Percentiles rank a stretch among this genome's conserved stretches.
Conservation (phyloP, 768 basidiomycete genomes). For the Collybiopsis confluens region DNA sequence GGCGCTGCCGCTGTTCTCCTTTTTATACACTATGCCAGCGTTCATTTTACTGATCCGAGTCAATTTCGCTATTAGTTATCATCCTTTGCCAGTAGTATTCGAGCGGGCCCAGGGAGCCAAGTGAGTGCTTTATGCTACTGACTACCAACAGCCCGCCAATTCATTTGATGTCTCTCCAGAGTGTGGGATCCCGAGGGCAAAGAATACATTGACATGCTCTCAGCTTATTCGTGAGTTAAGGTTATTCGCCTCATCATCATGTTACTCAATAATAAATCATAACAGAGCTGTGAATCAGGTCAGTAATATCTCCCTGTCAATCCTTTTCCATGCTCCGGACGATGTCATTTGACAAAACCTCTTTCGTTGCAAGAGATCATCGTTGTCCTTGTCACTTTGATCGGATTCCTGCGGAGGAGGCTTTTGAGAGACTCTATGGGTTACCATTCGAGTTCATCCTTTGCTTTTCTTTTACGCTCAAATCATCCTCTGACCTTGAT, state of each 20-base stretch:
- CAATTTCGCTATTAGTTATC: conserved; percentile 71
- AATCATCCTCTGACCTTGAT: not conserved
- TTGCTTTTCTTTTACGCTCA: not conserved
- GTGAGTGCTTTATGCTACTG: conserved; percentile 43
- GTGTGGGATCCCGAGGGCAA: conserved; percentile 96
- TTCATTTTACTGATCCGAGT: conserved; percentile 35
- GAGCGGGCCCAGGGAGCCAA: conserved; percentile 85
- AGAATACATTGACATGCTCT: conserved; percentile 97
- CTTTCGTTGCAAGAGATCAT: not conserved
- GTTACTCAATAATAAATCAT: conserved; percentile 11
- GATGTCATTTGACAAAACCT: conserved; percentile 8
- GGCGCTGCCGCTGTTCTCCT: conserved; percentile 18
- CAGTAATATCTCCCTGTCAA: conserved; percentile 20
- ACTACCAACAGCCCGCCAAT: not conserved
- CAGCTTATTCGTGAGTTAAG: conserved; percentile 84
- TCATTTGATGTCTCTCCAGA: conserved; percentile 20
- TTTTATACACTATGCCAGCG: conserved; percentile 15
- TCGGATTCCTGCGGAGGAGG: not conserved
- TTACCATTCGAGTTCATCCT: conserved; percentile 2
- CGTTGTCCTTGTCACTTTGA: not conserved
- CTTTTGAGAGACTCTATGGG: not conserved
- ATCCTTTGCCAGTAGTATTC: conserved; percentile 92
- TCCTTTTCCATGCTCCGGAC: not conserved
- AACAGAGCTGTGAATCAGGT: conserved; percentile 84
- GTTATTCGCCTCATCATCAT: not conserved